Evolutionary conservation across 129 eudicot genomes (phyloP).

Genomic region (Saposhnikovia divaricata): DNA sequence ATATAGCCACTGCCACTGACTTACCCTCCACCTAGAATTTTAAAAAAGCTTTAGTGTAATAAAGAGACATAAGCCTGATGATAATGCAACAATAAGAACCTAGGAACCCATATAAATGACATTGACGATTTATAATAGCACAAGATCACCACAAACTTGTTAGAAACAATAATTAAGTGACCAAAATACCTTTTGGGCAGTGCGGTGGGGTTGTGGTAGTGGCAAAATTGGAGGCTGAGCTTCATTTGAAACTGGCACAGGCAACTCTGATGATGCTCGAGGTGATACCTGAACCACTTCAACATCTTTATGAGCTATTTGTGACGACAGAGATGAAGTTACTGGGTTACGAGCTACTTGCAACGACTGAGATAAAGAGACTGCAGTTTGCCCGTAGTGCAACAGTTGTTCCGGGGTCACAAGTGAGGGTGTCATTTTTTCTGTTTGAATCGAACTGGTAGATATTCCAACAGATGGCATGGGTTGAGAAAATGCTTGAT

Average conservation of each 20-base stretch:
- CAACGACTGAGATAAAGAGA: constrained; percentile 33
- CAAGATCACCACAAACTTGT: background rate
- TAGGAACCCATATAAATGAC: background rate
- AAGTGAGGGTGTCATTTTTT: constrained; percentile 43
- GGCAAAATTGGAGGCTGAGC: constrained; percentile 86
- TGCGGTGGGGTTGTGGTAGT: constrained; percentile 44
- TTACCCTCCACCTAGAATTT: background rate
- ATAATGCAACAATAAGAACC: background rate
- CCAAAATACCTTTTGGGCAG: constrained; percentile 40
- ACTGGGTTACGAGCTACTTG: constrained; percentile 34
- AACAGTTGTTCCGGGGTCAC: constrained; percentile 80
- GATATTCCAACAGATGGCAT: constrained; percentile 35
- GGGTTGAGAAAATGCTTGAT: constrained; percentile 33
- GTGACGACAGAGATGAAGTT: constrained; percentile 32
- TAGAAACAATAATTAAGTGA: background rate
- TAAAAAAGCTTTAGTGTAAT: background rate
- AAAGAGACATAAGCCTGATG: background rate
- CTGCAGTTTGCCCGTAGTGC: constrained; percentile 35
- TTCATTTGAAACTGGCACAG: constrained; percentile 36
- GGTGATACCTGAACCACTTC: constrained; percentile 56
- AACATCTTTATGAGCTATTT: constrained; percentile 53
- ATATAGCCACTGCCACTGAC: background rate
- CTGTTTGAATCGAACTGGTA: constrained; percentile 27
- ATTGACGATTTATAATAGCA: background rate
- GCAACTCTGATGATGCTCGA: constrained; percentile 29